phyloP scores from a whole-genome alignment of 1,139 yeast genomes.

The Geotrichum klebahnii region DNA sequence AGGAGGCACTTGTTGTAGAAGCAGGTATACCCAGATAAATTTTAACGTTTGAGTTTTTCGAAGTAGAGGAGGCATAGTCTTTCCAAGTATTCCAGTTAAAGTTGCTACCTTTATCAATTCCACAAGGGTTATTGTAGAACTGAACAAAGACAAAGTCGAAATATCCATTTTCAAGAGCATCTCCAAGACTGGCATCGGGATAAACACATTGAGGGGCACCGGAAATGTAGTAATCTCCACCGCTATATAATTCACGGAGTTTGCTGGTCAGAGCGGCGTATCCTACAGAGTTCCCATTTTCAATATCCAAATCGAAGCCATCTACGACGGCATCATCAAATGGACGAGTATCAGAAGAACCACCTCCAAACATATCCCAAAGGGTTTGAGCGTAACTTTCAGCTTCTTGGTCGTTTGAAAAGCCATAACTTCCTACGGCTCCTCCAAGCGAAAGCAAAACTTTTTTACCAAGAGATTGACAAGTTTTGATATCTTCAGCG shows the following conservation, averaged over 20 bases:
- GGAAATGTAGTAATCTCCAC: slow-evolving; percentile 59
- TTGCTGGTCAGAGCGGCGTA: slow-evolving; percentile 48
- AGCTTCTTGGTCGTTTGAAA: slow-evolving; percentile 57
- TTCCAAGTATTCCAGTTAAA: slow-evolving; percentile 74
- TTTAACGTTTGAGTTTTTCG: slow-evolving; percentile 56
- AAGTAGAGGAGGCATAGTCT: slow-evolving; percentile 57
- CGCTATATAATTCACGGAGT: slow-evolving; percentile 54
- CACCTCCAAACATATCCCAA: slow-evolving; percentile 85
- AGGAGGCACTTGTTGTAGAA: slow-evolving; percentile 59
- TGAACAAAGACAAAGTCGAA: slow-evolving; percentile 86
- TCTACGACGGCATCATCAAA: slow-evolving; percentile 63
- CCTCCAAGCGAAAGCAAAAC: slow-evolving; percentile 80
- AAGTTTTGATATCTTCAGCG: slow-evolving; percentile 64
- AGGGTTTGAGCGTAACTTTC: slow-evolving; percentile 63
- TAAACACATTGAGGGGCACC: slow-evolving; percentile 95
- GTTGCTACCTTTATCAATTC: slow-evolving; percentile 33
- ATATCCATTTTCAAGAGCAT: slow-evolving; percentile 53
- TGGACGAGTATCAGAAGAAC: slow-evolving; percentile 58
- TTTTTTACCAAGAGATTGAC: slow-evolving; percentile 69
- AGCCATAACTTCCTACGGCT: slow-evolving; percentile 72
- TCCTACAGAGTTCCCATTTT: slow-evolving; percentile 50
- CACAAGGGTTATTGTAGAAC: slow-evolving; percentile 87
- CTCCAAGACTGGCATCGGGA: slow-evolving; percentile 81
- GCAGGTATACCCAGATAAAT: slow-evolving; percentile 73
- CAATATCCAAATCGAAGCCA: slow-evolving; percentile 72